phyloP scores from a whole-genome alignment of 371 early-diverging fungal species.

The Nematocida sp. region DNA sequence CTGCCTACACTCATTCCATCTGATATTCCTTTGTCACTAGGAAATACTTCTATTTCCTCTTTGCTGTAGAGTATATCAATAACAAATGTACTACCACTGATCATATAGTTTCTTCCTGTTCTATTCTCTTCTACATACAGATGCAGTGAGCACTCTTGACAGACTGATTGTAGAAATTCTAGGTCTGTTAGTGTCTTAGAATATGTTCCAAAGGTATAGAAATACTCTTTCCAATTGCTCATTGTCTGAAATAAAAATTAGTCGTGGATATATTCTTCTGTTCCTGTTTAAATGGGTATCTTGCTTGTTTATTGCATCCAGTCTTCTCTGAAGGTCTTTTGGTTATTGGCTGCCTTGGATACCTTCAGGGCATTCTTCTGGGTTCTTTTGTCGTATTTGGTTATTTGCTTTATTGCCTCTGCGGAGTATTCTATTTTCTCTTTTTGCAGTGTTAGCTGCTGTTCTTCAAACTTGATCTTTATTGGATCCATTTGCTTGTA shows the following conservation, averaged over 20 bases:
- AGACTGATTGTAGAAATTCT: constrained; percentile 29
- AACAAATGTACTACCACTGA: constrained; percentile 45
- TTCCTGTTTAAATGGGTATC: too few species aligned
- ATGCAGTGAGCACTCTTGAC: constrained; percentile 3
- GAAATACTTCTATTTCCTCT: constrained; percentile 2
- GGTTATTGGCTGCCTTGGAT: constrained; percentile 37
- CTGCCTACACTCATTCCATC: constrained; percentile 24
- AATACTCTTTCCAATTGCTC: background rate
- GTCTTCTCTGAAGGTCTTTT: constrained; percentile 40
- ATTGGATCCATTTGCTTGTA: constrained; percentile 20
- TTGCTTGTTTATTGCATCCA: constrained; percentile 36
- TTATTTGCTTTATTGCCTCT: constrained; percentile 22
- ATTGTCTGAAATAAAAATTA: too few species aligned
- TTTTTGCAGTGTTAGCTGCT: background rate
- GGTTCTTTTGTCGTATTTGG: background rate
- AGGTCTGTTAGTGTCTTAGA: background rate
- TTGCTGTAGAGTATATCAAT: constrained; percentile 41
- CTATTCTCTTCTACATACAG: constrained; percentile 39
- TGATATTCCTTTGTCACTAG: background rate
- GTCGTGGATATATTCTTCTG: too few species aligned
- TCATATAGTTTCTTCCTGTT: constrained; percentile 23
- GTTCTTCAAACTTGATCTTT: background rate
- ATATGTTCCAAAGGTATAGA: constrained; percentile 4
- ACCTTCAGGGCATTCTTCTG: constrained; percentile 22
- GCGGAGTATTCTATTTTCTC: background rate